Conservation (phyloP, 495 filamentous ascomycete species). For the Penicilliopsis zonata region DNA sequence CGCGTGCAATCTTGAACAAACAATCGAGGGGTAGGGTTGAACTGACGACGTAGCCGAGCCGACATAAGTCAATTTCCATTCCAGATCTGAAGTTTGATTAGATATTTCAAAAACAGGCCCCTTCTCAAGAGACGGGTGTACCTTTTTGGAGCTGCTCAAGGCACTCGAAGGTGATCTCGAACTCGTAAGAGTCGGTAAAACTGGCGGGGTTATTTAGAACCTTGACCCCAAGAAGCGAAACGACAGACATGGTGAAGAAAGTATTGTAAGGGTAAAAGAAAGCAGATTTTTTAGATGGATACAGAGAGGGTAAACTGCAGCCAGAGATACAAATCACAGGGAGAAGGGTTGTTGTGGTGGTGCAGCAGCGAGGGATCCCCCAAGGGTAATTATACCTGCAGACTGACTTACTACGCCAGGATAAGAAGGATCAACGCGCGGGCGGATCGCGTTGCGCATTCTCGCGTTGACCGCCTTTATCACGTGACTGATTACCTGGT, state of each 20-base stretch:
- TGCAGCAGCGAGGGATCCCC: slow-evolving; percentile 1
- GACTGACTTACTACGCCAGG: neutral
- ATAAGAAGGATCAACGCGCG: slow-evolving; percentile 9
- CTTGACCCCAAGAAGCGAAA: slow-evolving; percentile 88
- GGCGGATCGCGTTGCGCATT: slow-evolving; percentile 4
- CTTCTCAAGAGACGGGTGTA: no score
- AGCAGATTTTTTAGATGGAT: slow-evolving; percentile 76
- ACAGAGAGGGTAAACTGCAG: slow-evolving; percentile 5
- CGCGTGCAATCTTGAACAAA: neutral
- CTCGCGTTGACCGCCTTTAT: slow-evolving; percentile 14
- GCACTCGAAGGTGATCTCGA: slow-evolving; percentile 98
- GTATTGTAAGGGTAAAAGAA: slow-evolving; percentile 32
- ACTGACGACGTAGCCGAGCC: slow-evolving; percentile 92
- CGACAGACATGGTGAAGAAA: slow-evolving; percentile 72
- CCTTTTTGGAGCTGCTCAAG: slow-evolving; percentile 87
- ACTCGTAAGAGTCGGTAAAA: slow-evolving; percentile 80
- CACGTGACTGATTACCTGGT: slow-evolving; percentile 8
- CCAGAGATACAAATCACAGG: slow-evolving; percentile 9
- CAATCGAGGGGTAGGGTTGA: slow-evolving; percentile 4
- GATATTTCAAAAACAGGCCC: no score
- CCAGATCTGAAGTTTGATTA: slow-evolving; percentile 78
- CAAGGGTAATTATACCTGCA: neutral
- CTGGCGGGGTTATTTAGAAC: slow-evolving; percentile 92
- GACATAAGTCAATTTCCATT: slow-evolving; percentile 99
- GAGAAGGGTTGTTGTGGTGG: slow-evolving; percentile 5